Percentiles rank a stretch among this genome's conserved stretches.
These are phyloP conservation scores for Scheffersomyces titani DNA, from an alignment of 1,139 yeast genomes.

Conservation along the genomic window DNA sequence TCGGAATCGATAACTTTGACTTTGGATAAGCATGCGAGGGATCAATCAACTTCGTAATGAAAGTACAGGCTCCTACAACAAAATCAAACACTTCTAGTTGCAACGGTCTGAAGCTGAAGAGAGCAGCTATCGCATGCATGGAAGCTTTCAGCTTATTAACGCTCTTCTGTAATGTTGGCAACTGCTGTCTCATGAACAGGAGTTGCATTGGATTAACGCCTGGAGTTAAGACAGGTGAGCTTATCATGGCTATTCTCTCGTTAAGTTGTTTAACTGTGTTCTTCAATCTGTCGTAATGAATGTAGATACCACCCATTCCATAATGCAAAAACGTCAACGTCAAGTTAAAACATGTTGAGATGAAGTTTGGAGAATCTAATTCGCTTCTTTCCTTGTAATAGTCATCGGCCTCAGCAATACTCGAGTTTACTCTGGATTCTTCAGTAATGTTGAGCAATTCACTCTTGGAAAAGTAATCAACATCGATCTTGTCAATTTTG, in stretches of 20 bases:
- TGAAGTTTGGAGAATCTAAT: conserved; percentile 61
- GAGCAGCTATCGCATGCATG: conserved; percentile 58
- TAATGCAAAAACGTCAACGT: conserved; percentile 80
- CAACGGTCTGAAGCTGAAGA: conserved; percentile 54
- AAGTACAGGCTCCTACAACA: conserved; percentile 72
- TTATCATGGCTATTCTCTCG: conserved; percentile 51
- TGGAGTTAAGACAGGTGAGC: conserved; percentile 24
- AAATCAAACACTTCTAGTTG: conserved; percentile 76
- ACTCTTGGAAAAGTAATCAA: conserved; percentile 56
- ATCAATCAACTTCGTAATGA: conserved; percentile 70
- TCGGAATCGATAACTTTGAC: conserved; percentile 58
- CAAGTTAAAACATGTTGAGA: conserved; percentile 83
- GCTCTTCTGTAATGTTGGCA: conserved; percentile 48
- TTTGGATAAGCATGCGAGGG: conserved; percentile 68
- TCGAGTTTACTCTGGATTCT: conserved; percentile 82
- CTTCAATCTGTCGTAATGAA: conserved; percentile 57
- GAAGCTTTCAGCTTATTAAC: conserved; percentile 42
- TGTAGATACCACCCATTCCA: conserved; percentile 80
- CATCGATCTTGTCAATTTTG: conserved; percentile 77
- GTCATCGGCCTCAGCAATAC: conserved; percentile 66
- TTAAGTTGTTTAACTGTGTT: conserved; percentile 53
- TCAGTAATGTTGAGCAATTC: conserved; percentile 65
- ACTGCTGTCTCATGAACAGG: conserved; percentile 33
- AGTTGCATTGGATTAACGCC: conserved; percentile 33
- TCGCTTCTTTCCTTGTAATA: conserved; percentile 40